Conservation (phyloP, 2,329 filamentous ascomycete species). For the Fusarium sp. region DNA sequence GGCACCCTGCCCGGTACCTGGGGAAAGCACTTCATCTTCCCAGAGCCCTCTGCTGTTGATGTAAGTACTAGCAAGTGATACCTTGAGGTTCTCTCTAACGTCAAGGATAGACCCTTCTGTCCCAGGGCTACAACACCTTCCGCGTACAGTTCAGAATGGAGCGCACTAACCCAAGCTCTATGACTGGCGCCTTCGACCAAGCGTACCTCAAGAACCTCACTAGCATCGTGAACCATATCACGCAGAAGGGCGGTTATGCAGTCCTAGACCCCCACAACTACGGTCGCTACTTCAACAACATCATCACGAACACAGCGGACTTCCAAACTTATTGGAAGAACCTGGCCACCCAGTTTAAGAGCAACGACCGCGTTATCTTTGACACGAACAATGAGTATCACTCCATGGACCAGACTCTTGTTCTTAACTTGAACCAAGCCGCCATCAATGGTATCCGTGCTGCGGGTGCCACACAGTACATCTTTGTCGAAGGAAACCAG, state of each 20-base stretch:
- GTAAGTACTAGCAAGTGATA: slow-evolving; percentile 37
- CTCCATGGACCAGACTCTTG: slow-evolving; percentile 72
- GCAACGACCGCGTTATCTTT: slow-evolving; percentile 71
- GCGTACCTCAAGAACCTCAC: slow-evolving; percentile 59
- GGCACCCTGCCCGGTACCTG: slow-evolving; percentile 68
- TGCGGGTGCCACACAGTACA: slow-evolving; percentile 71
- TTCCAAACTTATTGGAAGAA: slow-evolving; percentile 72
- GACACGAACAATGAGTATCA: slow-evolving; percentile 79
- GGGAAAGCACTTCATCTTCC: slow-evolving; percentile 75
- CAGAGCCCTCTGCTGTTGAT: slow-evolving; percentile 63
- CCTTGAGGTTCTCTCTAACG: background rate
- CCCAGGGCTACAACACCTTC: slow-evolving; percentile 71
- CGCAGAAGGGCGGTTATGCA: slow-evolving; percentile 63
- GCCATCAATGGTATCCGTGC: slow-evolving; percentile 74
- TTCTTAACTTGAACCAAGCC: slow-evolving; percentile 74
- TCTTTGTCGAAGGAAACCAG: slow-evolving; percentile 71
- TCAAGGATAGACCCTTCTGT: slow-evolving; percentile 60
- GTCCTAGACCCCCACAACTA: slow-evolving; percentile 75
- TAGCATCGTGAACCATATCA: slow-evolving; percentile 53
- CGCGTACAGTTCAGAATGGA: slow-evolving; percentile 71
- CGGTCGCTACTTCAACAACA: slow-evolving; percentile 65
- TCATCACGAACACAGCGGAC: slow-evolving; percentile 67
- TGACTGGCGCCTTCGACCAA: slow-evolving; percentile 58
- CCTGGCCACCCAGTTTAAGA: slow-evolving; percentile 66
- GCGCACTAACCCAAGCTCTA: slow-evolving; percentile 57